These are phyloP conservation scores for Fusarium lateritium DNA, from an alignment of 2,329 filamentous ascomycete genomes.

Conservation along the genomic window DNA sequence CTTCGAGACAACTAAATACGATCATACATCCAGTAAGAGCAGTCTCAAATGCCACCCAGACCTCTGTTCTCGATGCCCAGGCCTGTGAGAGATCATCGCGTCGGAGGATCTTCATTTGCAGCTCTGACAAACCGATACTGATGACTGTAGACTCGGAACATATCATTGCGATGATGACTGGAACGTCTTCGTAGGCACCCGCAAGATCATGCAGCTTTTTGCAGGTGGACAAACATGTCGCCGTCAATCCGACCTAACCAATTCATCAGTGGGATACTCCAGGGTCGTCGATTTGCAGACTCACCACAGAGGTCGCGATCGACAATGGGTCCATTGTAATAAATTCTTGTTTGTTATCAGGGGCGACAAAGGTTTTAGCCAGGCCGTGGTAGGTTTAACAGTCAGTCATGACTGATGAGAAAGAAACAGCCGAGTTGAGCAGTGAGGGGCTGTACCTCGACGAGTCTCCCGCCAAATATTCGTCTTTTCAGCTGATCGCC, in stretches of 20 bases:
- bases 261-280: not conserved
- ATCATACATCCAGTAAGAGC: slow-evolving; percentile 12
- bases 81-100: slow-evolving; percentile 4
- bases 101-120: slow-evolving; percentile 16
- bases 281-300: fast-evolving
- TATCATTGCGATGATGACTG: slow-evolving; percentile 3
- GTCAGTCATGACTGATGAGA: too few relatives aligned
- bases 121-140: slow-evolving; percentile 12
- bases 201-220: slow-evolving; percentile 16
- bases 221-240: slow-evolving; percentile 7
- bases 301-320: slow-evolving; percentile 17
- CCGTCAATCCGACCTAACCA: slow-evolving; percentile 15
- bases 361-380: too few relatives aligned
- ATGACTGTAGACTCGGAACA: slow-evolving; percentile 13
- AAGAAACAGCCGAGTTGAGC: too few relatives aligned
- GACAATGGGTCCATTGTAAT: slow-evolving; percentile 19
- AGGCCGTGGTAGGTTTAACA: too few relatives aligned
- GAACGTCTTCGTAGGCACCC: not conserved
- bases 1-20: slow-evolving; percentile 14
- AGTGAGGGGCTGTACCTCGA: too few relatives aligned
- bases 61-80: slow-evolving; percentile 6
- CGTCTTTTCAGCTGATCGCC: too few relatives aligned
- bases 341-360: too few relatives aligned
- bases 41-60: slow-evolving; percentile 5
- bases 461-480: too few relatives aligned